Conservation (phyloP, 495 filamentous ascomycete species). For the Aspergillus coremiiformis region DNA sequence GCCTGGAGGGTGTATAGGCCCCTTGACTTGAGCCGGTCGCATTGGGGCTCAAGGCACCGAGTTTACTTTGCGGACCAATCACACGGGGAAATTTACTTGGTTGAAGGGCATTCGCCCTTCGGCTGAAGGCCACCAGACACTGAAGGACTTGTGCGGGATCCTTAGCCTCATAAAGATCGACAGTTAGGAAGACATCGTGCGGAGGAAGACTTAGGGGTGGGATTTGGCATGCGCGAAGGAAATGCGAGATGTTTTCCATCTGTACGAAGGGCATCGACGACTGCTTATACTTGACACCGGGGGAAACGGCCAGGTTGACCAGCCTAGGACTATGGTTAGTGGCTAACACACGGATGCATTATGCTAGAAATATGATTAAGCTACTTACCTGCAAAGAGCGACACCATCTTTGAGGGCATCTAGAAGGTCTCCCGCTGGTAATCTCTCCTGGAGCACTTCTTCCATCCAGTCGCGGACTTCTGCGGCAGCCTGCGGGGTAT, state of each 20-base stretch:
- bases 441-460: conserved; percentile 61
- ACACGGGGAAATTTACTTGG: conserved; percentile 63
- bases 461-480: conserved; percentile 87
- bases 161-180: conserved; percentile 93
- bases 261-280: conserved; percentile 96
- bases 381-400: conserved; percentile 76
- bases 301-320: conserved; percentile 71
- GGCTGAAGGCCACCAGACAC: conserved; percentile 85
- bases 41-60: conserved; percentile 58
- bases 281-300: conserved; percentile 70
- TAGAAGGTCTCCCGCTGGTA: conserved; percentile 69
- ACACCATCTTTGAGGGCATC: conserved; percentile 84
- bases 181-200: conserved; percentile 94
- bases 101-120: conserved; percentile 70
- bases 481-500: conserved; percentile 85
- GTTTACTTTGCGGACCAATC: conserved; percentile 59
- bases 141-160: conserved; percentile 96
- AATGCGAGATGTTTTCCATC: conserved; percentile 99
- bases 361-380: background rate
- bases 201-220: conserved; percentile 80
- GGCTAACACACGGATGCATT: background rate
- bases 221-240: conserved; percentile 77
- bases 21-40: conserved; percentile 53
- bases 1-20: conserved; percentile 28
- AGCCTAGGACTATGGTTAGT: conserved; percentile 48